Evolutionary conservation across 441 rosid species (phyloP), one percentile per base, ranked within the genome.

Genomic region (Lepidium campestre): DNA sequence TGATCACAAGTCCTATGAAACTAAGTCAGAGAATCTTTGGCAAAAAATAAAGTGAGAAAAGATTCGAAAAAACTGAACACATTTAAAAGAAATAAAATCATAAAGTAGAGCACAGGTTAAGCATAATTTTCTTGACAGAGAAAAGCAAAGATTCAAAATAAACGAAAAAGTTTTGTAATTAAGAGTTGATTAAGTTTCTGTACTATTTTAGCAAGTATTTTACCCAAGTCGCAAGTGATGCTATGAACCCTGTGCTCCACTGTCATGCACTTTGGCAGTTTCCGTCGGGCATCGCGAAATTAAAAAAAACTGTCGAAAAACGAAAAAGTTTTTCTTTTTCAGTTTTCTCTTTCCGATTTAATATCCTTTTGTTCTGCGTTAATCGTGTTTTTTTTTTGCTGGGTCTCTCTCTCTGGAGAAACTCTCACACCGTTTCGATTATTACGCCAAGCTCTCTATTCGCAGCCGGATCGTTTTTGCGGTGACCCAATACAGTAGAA

Each of bases 191-290:
- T 23, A 36, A 57, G 34, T 17, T 4, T 53, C 2, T 44, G 25
- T 2, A n/a, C 23, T 36, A 14, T 36, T 13, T 5, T 46, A 12
- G 15, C 37, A 63, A 63, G 20, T 45, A 55, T 36, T 35, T 3
- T 1, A 63, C 58, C 19, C 5, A 49, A 60, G 60, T 18, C 36
- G 22, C 59, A 34, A 52, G 63, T 29, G 69, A 46, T 37, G 37
- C 55, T 54, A 20, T 50, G 46, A 32, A 42, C 53, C 18, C 29
- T 62, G 72, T 75, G 85, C 86, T 54, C 48, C 39, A 36, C 86
- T 78, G 95, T 86, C 84, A 72, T 63, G 81, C 84, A 70, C 86
- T 77, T 82, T 68, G 83, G 55, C 81, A 52, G 50, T 39, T 71
- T 72, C 34, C 73, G 64, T 75, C 74, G 70, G 65, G 62, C 72